Evolutionary conservation across 164 flowering plant species (phyloP).

Genomic region (Annona squamosa): DNA sequence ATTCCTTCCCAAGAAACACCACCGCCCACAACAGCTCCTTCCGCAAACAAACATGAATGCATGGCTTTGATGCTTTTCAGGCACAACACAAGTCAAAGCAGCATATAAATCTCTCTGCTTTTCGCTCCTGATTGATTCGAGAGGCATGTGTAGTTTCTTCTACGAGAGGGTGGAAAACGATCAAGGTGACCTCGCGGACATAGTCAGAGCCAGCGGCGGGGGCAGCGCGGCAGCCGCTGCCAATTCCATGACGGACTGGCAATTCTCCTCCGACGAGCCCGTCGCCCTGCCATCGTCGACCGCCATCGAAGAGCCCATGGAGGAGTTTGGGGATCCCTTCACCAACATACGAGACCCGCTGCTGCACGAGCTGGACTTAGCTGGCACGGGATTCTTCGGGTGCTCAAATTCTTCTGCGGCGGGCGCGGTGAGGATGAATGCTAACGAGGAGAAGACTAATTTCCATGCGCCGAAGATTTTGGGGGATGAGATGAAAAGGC

Average conservation of each 20-base stretch:
- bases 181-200: conserved; percentile 77
- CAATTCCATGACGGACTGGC: conserved; percentile 18
- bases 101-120: neutral
- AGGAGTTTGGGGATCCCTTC: conserved; percentile 55
- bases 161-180: conserved; percentile 44
- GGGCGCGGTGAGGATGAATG: conserved; percentile 12
- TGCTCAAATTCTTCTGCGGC: conserved; percentile 9
- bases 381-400: conserved; percentile 22
- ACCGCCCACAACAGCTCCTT: neutral
- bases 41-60: conserved; percentile 11
- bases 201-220: conserved; percentile 48
- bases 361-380: conserved; percentile 31
- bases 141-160: conserved; percentile 32
- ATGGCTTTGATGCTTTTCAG: conserved; percentile 16
- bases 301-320: conserved; percentile 8
- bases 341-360: conserved; percentile 44
- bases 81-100: conserved; percentile 7
- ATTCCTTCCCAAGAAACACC: conserved; percentile 11
- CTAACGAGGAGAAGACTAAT: conserved; percentile 3
- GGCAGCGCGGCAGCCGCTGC: conserved; percentile 4
- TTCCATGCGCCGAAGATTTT: conserved; percentile 18
- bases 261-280: conserved; percentile 25
- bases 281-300: conserved; percentile 5
- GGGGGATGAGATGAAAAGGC: conserved; percentile 30
- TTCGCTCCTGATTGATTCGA: neutral